Base-by-base conservation (phyloP, 257 asterid species). In the Perilla frutescens region DNA sequence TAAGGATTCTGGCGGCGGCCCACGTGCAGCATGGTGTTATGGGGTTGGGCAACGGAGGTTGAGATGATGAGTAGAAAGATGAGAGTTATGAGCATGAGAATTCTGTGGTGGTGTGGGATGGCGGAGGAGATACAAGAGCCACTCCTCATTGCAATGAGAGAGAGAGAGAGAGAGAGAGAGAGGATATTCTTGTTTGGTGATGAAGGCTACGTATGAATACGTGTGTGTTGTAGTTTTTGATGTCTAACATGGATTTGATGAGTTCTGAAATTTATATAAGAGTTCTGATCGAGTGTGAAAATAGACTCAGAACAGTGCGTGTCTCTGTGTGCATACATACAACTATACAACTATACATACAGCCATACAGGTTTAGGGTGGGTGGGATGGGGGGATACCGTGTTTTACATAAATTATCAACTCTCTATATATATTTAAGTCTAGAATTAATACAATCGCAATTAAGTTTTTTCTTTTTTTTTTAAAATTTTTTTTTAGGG, bases 71-170 rank as follows among this genome's bases (percentile, higher is more conserved):
- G 39, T 3, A 77, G 37, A 1, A 72, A 39, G n/a, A 85, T 48
- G 12, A 83, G 29, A 5, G 71, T 43, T 47, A 66, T 9, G 55
- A 81, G 6, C 2, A 62, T 12, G 12, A 51, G 59, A 53, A 40
- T 41, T 68, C 43, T 69, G 43, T 41, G 68, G 73, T 47, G 53
- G 10, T 31, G 55, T 44, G 82, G 34, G 63, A 15, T 31, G 44
- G 39, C 44, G 26, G 80, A 73, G 67, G 79, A 71, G 36, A 71
- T 58, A 70, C 74, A 32, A 50, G 26, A 20, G 1, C 26, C 26
- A 20, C 49, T 48, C 70, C 71, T 74, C 89, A 79, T 85, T 75
- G 76, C 60, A 60, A 61, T 10, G 36, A 14, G 54, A 61, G 60
- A 55, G 62, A 72, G 65, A 60, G 76, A 62, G 73, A 39, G 65